phyloP scores from a whole-genome alignment of 2,329 filamentous ascomycete genomes.

The Chrysoporthe deuterocubensis region DNA sequence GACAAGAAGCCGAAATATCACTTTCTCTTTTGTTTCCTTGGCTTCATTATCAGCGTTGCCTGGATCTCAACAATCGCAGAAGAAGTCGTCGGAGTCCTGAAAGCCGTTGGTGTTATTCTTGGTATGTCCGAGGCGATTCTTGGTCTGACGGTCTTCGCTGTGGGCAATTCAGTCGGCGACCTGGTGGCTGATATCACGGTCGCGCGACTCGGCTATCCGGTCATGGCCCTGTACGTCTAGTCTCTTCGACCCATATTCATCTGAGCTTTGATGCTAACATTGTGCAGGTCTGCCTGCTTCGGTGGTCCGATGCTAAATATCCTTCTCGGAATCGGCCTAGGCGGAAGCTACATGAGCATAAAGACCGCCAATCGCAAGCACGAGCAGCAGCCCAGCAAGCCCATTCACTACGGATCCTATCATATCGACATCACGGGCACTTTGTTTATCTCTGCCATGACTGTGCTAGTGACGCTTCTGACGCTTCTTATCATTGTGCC shows the following conservation, averaged over 20 bases:
- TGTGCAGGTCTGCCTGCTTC: slow-evolving; percentile 78
- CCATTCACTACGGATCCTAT: slow-evolving; percentile 74
- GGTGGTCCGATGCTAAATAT: slow-evolving; percentile 99
- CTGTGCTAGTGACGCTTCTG: slow-evolving; percentile 78
- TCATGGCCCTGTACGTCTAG: slow-evolving; percentile 78
- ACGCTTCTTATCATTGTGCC: slow-evolving; percentile 82
- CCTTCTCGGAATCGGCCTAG: slow-evolving; percentile 88
- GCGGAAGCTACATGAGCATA: slow-evolving; percentile 86
- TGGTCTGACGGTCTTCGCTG: slow-evolving; percentile 92
- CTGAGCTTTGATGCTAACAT: neutral
- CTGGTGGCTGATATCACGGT: slow-evolving; percentile 94
- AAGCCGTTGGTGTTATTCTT: slow-evolving; percentile 88
- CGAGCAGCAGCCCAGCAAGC: slow-evolving; percentile 66
- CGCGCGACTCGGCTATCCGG: slow-evolving; percentile 88
- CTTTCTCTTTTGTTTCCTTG: slow-evolving; percentile 80
- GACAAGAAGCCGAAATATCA: slow-evolving; percentile 73
- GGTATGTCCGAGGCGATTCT: slow-evolving; percentile 94
- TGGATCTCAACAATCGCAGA: slow-evolving; percentile 97
- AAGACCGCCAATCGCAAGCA: slow-evolving; percentile 68
- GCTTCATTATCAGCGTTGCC: slow-evolving; percentile 87
- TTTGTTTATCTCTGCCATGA: slow-evolving; percentile 82
- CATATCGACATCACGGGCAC: slow-evolving; percentile 83
- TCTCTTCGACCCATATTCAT: neutral
- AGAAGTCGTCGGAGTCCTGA: slow-evolving; percentile 93
- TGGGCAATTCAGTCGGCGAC: slow-evolving; percentile 93